Base-by-base conservation (phyloP, 805 yeast genomes). In the Candida mattraensis region DNA sequence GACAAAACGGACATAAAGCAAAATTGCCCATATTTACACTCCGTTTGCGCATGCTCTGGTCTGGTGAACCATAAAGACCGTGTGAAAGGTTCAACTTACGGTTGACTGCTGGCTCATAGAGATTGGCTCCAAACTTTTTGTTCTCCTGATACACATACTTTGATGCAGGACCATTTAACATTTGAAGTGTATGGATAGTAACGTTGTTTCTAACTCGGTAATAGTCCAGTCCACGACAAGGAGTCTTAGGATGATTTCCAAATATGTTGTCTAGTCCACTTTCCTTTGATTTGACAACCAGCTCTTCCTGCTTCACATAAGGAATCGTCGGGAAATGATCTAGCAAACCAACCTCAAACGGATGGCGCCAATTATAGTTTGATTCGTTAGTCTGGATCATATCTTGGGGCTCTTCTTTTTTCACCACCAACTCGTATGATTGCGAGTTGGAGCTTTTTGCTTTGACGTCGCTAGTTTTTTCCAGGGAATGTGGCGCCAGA, bases 1-100 rank as follows among this genome's bases (percentile, higher is more conserved):
- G 45, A 40, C 61, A 56, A 34, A 47, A 56, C n/a, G 59, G 59
- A 30, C 61, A 56, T 12, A 54, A 32, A 0, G 60, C 60, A 37
- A 39, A 51, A 25, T 53, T 54, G 15, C 58, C 60, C 23, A 39
- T 29, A n/a, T 43, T 46, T 12, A 27, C 31, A 18, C 34, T 7
- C 22, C 41, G 43, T 24, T 35, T 38, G 24, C 39, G 34, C 11
- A 16, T n/a, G 3, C 17, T 18, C 13, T 5, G n/a, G 9, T 14
- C 21, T 2, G 29, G 3, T 18, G n/a, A 11, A 13, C 13, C 26
- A 7, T 11, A 18, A 15, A 12, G 14, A 23, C 27, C 34, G 14
- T n/a, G 12, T 16, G 21, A 25, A n/a, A 31, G 13, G 10, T 26
- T 24, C 19, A 24, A 22, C 31, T 51, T 51, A 22, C 49, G 43